Evolutionary conservation across 2,329 filamentous ascomycete genomes (phyloP), one percentile per base, ranked within the genome.

Genomic region (Fusarium equiseti): DNA sequence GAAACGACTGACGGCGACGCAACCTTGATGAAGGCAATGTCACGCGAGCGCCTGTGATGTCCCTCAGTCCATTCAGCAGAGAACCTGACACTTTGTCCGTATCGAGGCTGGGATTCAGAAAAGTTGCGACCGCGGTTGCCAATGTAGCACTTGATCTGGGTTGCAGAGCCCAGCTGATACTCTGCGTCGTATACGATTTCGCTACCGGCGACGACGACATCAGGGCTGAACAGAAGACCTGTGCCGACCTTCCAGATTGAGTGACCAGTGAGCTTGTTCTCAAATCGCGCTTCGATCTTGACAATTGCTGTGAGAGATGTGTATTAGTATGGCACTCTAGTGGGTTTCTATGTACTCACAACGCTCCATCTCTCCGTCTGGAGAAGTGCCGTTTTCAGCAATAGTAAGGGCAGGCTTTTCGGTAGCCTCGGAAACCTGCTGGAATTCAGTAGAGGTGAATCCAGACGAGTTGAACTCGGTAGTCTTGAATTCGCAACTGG

Each of bases 91-190:
- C 61, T 38, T 29, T 57, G 45, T 1, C 51, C 20, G 3, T 42
- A 29, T 20, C 63, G 32, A 1, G 32, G n/a, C 20, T 67, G 51
- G 10, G 32, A 20, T 0, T 49, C 26, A 2, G 31, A 24, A 15
- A 40, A 22, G 1, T 3, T 29, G n/a, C 68, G 63, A 3, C 78
- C 78, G 3, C 56, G 35, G 27, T 81, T 79, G 10, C 79, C 77
- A 2, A 79, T 75, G 45, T 77, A 80, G 44, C 72, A 78, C 61
- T 77, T 80, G 63, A 79, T 73, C 13, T 77, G 68, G 1, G 61
- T 70, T 2, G 75, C 67, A 4, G 70, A 54, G 2, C 68, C 70
- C 2, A 76, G 45, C 8, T 70, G 63, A 18, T 70, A 68, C 18
- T 51, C 75, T 18, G 62, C 72, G 29, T 78, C 70, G 26, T 71